Base-by-base conservation (phyloP, 139 green algal species). In the Axilococcus clingmanii region DNA sequence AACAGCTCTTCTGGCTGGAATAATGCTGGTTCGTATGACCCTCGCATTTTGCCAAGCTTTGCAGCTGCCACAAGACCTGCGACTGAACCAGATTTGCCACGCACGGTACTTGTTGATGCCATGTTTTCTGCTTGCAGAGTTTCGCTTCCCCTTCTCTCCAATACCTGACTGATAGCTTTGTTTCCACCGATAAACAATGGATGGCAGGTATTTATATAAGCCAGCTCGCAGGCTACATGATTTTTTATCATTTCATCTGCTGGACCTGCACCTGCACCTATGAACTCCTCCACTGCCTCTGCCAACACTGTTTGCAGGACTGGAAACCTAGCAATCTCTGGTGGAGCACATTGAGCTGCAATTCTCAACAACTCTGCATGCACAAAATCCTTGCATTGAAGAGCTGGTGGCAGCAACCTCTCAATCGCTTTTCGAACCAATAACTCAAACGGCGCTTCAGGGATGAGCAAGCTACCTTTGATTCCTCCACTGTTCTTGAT, bases 131-230 rank as follows among this genome's bases (percentile, higher is more conserved):
- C 17, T n/a, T 42, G 17, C 17, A n/a, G n/a, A 12, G 11, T 38
- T 12, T 12, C 33, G 11, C 12, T 38, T 38, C 50, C 43, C 0
- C 61, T 33, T 14, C 27, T 48, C 35, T 49, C 53, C 34, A 69
- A 51, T 44, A 68, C 59, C 28, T 74, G 63, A 23, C 73, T 75
- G 12, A 91, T 74, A 2, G 85, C 85, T 14, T 74, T 53, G n/a
- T 67, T 75, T 25, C 79, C 85, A 16, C 85, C 85, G 11, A 93
- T 79, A 57, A 97, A 97, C 31, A 76, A 72, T 0, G 89, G 83
- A 68, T 97, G 88, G 59, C 84, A 80, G 24, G 85, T 95, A 76
- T 97, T 97, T 72, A 97, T 95, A 80, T 88, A 94, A 19, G 86
- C 83, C 45, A 87, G 75, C 79, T 97, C 89, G 64, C 90, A 96